These are phyloP conservation scores for Acer negundo DNA, from an alignment of 345 rosid species.

Conservation along the genomic window DNA sequence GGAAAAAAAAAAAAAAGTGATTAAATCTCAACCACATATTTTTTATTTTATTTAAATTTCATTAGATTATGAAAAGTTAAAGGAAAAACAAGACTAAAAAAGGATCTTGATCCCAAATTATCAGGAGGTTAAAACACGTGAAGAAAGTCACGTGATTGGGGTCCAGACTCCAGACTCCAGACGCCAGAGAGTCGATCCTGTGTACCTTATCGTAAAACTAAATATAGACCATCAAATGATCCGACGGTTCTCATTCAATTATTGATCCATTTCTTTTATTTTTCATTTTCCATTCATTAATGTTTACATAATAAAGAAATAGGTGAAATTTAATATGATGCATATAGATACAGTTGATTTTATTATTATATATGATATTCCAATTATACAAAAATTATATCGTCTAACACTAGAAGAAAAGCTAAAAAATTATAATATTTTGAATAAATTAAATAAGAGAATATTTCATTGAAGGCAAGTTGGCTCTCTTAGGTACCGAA, in stretches of 20 bases:
- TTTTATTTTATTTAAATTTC: no score
- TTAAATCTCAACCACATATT: no score
- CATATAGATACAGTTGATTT: background rate
- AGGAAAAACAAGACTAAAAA: no score
- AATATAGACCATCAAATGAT: background rate
- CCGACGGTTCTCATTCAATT: conserved; percentile 8
- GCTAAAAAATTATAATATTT: no score
- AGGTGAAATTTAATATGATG: background rate
- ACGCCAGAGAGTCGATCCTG: background rate
- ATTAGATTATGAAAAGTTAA: no score
- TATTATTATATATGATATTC: background rate
- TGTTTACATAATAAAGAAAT: background rate
- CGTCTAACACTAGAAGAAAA: background rate
- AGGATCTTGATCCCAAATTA: no score
- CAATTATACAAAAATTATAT: background rate
- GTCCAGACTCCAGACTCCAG: background rate
- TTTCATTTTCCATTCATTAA: background rate
- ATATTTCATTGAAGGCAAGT: no score
- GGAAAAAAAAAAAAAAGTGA: no score
- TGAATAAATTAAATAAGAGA: no score
- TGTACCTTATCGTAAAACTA: background rate
- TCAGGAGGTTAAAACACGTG: conserved; percentile 15
- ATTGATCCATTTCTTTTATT: background rate
- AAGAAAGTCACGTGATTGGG: conserved; percentile 21
- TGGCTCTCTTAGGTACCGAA: no score